Conservation (phyloP, 331 rosid genomes). For the Malus hybrid region DNA sequence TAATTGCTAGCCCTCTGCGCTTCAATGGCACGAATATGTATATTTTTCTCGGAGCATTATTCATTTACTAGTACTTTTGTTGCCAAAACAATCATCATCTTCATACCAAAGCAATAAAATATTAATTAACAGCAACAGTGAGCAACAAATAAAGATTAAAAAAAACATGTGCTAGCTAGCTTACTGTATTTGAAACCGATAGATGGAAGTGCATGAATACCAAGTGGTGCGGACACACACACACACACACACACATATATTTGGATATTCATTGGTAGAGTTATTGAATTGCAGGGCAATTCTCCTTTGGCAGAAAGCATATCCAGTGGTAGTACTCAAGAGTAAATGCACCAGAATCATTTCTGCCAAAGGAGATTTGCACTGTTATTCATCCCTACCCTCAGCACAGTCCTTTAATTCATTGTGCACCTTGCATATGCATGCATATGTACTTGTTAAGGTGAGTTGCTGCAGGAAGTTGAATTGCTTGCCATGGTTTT, state of each 20-base stretch:
- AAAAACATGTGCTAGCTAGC: neutral
- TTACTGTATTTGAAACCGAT: neutral
- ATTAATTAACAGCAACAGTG: neutral
- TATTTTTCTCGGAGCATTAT: too few species aligned
- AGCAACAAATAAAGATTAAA: neutral
- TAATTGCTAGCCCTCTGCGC: too few species aligned
- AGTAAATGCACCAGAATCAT: neutral
- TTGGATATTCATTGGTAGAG: neutral
- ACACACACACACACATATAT: too few species aligned
- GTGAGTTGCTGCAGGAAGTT: constrained; percentile 5
- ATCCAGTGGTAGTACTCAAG: neutral
- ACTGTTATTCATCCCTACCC: constrained; percentile 51
- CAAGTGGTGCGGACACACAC: neutral
- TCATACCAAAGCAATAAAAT: too few species aligned
- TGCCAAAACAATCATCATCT: too few species aligned
- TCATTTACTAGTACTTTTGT: too few species aligned
- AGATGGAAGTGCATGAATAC: neutral
- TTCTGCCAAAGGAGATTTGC: constrained; percentile 54
- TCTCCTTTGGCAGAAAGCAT: constrained; percentile 63
- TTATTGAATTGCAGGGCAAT: constrained; percentile 52
- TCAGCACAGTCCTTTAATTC: neutral
- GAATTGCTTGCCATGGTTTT: constrained; percentile 4
- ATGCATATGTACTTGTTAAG: neutral
- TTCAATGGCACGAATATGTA: too few species aligned
- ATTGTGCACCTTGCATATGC: neutral